Evolutionary conservation across 2,329 filamentous ascomycete genomes (phyloP).

Genomic region (Aspergillus uvarum): DNA sequence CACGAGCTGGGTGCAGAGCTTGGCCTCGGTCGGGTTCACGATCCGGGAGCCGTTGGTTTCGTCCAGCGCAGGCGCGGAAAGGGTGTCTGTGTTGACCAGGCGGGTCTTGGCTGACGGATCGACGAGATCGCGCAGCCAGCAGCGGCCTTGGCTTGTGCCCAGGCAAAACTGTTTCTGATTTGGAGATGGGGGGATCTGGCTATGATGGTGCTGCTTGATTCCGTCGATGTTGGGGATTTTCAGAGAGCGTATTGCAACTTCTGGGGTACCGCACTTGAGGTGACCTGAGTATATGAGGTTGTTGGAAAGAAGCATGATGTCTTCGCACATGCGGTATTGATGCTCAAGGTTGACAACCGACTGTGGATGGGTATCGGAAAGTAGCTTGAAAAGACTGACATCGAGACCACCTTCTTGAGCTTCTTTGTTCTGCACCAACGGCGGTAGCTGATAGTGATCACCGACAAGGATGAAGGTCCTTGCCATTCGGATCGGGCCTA

Average conservation of each 20-base stretch:
- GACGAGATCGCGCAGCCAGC: conserved; percentile 76
- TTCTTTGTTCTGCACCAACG: conserved; percentile 87
- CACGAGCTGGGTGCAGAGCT: conserved; percentile 75
- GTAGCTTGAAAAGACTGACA: conserved; percentile 86
- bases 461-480: conserved; percentile 91
- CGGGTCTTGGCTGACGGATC: conserved; percentile 71
- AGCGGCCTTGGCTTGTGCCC: conserved; percentile 51
- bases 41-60: conserved; percentile 72
- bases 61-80: conserved; percentile 66
- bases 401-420: conserved; percentile 84
- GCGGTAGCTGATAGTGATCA: conserved; percentile 93
- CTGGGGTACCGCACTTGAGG: conserved; percentile 81
- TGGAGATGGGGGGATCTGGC: conserved; percentile 21
- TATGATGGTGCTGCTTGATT: conserved; percentile 58
- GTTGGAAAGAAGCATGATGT: conserved; percentile 93
- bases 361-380: conserved; percentile 82
- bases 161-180: conserved; percentile 53
- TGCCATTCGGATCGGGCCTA: conserved; percentile 91
- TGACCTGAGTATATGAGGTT: conserved; percentile 88
- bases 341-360: conserved; percentile 91
- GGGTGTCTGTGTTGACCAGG: conserved; percentile 83
- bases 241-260: conserved; percentile 69
- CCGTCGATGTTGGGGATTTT: conserved; percentile 64
- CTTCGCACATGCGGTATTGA: conserved; percentile 97
- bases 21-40: conserved; percentile 81